Evolutionary conservation across 208 protist genomes (phyloP), one percentile per base, ranked within the genome.

Genomic region (Trypanosoma conorhini): DNA sequence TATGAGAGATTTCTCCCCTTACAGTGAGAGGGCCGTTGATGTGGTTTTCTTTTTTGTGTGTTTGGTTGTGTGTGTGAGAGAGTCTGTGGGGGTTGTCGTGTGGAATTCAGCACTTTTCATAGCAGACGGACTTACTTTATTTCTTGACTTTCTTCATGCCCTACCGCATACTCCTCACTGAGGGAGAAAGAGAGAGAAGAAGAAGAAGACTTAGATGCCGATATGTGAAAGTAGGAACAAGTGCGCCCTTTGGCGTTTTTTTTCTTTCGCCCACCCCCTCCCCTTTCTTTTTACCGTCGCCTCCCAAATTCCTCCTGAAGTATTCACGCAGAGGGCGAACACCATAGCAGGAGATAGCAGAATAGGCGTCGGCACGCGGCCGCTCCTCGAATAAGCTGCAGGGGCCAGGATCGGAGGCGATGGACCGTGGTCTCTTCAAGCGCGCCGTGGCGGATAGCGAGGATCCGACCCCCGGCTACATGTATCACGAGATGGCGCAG

Each of bases 401-500:
- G 28, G 28, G 31, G 54, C 0, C 46, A 54, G 26, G 35, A 52
- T 44, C 21, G 24, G 42, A 30, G 26, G 24, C 10, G 26, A 80
- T 90, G 87, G 74, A 86, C 70, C 78, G 81, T 63, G 56, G 62
- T 3, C 63, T 83, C n/a, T 71, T 89, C 26, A 71, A 78, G 26
- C 79, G 82, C 59, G 81, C 81, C 5, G 62, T 89, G 15, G 74
- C 70, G 15, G 76, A 86, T 70, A 82, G 21, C 42, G 78, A 75
- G 44, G 82, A 86, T 51, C 87, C 81, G 48, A 93, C 74, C 5
- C 79, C 78, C 0, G 80, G 73, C 1, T 86, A 86, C 64, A 77
- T 90, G 17, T 87, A 82, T 72, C 69, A 77, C 31, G 82, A 86
- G 15, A 80, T 89, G 68, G 79, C 82, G 13, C 71, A 79, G 52